Conservation (phyloP, 495 filamentous ascomycete genomes). For the Penicillium odoratum region DNA sequence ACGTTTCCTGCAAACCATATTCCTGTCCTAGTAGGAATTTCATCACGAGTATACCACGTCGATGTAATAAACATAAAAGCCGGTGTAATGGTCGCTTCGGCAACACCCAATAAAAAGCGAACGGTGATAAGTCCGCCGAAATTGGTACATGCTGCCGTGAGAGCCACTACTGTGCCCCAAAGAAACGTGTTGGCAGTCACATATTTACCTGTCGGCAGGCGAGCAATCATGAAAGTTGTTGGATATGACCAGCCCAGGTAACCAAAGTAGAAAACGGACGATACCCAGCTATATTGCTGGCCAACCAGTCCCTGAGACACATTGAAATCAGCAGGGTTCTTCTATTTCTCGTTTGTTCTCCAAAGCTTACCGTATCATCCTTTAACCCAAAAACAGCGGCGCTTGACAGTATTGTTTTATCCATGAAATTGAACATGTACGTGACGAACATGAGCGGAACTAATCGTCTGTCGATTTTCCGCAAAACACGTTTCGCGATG, state of each 20-base stretch:
- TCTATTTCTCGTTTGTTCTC: neutral
- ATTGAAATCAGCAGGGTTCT: conserved; percentile 21
- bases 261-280: conserved; percentile 63
- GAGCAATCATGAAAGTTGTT: conserved; percentile 52
- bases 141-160: conserved; percentile 38
- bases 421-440: conserved; percentile 50
- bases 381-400: conserved; percentile 51
- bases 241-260: conserved; percentile 42
- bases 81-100: conserved; percentile 52
- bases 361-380: conserved; percentile 34
- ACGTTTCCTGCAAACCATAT: conserved; percentile 60
- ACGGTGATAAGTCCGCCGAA: conserved; percentile 38
- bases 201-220: conserved; percentile 56
- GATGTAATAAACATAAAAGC: conserved; percentile 43
- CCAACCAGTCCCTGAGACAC: conserved; percentile 41
- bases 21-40: conserved; percentile 61
- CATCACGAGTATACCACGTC: conserved; percentile 54
- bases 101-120: conserved; percentile 52
- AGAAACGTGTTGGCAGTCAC: conserved; percentile 53
- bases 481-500: conserved; percentile 25
- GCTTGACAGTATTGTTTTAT: conserved; percentile 57
- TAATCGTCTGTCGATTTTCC: conserved; percentile 51
- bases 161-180: conserved; percentile 58
- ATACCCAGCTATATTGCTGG: conserved; percentile 59
- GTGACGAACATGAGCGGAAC: conserved; percentile 42